Evolutionary conservation across 2,329 filamentous ascomycete species (phyloP).

Genomic region (Mycosphaerella arachidis): DNA sequence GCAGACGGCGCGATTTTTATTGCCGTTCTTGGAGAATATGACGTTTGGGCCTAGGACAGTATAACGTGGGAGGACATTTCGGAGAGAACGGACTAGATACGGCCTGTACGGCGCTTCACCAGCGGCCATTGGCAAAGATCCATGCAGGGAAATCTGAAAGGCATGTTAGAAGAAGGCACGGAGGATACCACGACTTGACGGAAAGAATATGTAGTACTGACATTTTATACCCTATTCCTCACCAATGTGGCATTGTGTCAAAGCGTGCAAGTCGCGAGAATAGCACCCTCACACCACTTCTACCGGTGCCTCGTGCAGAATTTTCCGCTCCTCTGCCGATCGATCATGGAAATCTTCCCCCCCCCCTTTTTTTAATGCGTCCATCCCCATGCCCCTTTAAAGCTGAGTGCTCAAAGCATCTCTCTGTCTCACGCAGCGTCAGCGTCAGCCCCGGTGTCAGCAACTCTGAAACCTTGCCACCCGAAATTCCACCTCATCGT

Average conservation of each 20-base stretch:
- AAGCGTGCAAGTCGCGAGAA: too few species aligned
- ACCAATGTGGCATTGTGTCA: background rate
- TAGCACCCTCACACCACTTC: too few species aligned
- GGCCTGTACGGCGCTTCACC: background rate
- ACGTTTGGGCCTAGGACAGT: background rate
- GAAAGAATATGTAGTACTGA: background rate
- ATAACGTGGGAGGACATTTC: background rate
- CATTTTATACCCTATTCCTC: background rate
- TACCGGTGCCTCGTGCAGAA: too few species aligned
- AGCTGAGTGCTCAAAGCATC: too few species aligned
- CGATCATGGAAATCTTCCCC: too few species aligned
- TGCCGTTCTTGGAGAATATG: constrained; percentile 28
- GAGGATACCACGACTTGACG: background rate
- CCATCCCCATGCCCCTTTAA: too few species aligned
- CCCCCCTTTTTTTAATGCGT: too few species aligned
- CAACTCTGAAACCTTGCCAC: too few species aligned
- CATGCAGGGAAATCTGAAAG: background rate
- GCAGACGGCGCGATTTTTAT: constrained; percentile 41
- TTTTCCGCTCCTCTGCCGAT: too few species aligned
- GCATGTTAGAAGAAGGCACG: background rate
- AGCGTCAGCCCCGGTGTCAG: too few species aligned
- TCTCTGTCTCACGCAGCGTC: too few species aligned
- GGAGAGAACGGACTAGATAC: background rate
- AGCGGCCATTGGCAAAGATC: background rate
- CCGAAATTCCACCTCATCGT: too few species aligned